These are phyloP conservation scores for Bipolaris oryzae DNA, from an alignment of 2,329 filamentous ascomycete species.

Conservation along the genomic window DNA sequence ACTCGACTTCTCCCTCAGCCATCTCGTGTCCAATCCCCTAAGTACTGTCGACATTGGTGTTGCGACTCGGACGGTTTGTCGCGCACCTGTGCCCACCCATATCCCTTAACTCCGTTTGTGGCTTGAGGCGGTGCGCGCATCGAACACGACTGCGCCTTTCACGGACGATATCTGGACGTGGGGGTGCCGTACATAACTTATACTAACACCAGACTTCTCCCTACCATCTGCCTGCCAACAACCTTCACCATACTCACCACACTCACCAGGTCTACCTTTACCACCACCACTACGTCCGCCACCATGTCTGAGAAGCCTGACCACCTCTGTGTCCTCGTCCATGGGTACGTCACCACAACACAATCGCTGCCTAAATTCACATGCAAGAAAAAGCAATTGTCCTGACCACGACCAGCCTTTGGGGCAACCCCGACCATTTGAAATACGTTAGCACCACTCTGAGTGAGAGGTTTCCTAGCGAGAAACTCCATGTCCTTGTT, in stretches of 20 bases:
- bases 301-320: slow-evolving; percentile 51
- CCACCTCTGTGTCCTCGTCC: slow-evolving; percentile 78
- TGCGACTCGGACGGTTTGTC: no score
- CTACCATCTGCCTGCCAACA: neutral
- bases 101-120: neutral
- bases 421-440: slow-evolving; percentile 80
- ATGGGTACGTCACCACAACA: slow-evolving; percentile 63
- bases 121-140: slow-evolving; percentile 10
- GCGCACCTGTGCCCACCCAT: neutral
- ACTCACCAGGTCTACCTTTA: slow-evolving; percentile 24
- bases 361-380: slow-evolving; percentile 6
- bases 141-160: slow-evolving; percentile 15
- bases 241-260: slow-evolving; percentile 3
- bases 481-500: slow-evolving; percentile 72
- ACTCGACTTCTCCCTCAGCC: neutral
- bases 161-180: slow-evolving; percentile 29
- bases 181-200: slow-evolving; percentile 22
- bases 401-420: slow-evolving; percentile 61
- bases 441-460: slow-evolving; percentile 69
- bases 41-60: neutral
- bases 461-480: slow-evolving; percentile 64
- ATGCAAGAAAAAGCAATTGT: slow-evolving; percentile 1
- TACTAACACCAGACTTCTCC: slow-evolving; percentile 16
- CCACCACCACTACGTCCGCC: slow-evolving; percentile 10
- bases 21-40: neutral